Percentiles rank a stretch among this genome's conserved stretches.
Conservation (phyloP, 768 basidiomycete genomes). For the Amanita muscaria region DNA sequence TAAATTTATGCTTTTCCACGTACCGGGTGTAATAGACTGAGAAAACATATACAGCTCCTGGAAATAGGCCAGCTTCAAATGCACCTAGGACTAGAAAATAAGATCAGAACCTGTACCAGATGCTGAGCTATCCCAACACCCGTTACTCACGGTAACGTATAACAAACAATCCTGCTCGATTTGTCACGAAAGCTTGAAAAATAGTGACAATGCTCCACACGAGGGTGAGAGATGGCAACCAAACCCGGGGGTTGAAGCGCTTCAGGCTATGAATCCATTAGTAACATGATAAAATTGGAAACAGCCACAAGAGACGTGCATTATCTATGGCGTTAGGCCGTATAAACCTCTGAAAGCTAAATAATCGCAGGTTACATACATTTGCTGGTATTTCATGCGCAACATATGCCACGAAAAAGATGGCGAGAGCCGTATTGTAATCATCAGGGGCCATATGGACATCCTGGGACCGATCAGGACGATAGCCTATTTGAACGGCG, state of each 20-base stretch:
- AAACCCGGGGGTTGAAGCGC: constrained; percentile 47
- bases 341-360: not conserved
- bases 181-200: constrained; percentile 45
- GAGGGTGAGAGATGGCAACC: constrained; percentile 53
- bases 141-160: constrained; percentile 41
- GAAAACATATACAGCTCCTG: constrained; percentile 50
- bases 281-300: not conserved
- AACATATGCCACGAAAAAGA: constrained; percentile 56
- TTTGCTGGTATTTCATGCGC: constrained; percentile 27
- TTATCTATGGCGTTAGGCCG: constrained; percentile 28
- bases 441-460: constrained; percentile 38
- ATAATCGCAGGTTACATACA: not conserved
- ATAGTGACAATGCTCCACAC: constrained; percentile 49
- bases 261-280: constrained; percentile 34
- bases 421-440: constrained; percentile 49
- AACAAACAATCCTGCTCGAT: constrained; percentile 44
- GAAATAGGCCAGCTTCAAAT: constrained; percentile 53
- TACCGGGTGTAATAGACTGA: constrained; percentile 49
- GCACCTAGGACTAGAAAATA: constrained; percentile 38
- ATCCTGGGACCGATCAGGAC: constrained; percentile 28
- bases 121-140: no score
- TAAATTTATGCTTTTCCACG: not conserved
- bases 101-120: not conserved
- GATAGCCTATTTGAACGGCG: not conserved
- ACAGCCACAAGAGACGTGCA: constrained; percentile 22